These are phyloP conservation scores for Bacterosira constricta DNA, from an alignment of 108 stramenopile genomes.

Conservation along the genomic window DNA sequence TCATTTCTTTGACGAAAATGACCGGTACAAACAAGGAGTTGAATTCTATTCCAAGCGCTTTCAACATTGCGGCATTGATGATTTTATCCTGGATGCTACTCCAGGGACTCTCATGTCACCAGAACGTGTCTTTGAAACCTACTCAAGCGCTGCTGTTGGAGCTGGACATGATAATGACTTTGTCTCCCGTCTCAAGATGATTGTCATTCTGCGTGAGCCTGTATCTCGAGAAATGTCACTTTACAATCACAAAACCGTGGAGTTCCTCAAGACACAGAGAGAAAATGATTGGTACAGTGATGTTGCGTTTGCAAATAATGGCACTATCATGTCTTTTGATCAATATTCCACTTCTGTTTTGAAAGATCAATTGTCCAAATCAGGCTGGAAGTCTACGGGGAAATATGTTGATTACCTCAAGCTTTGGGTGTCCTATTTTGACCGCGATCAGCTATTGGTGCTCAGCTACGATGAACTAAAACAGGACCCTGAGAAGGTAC, in stretches of 20 bases:
- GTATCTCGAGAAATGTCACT: slow-evolving; percentile 16
- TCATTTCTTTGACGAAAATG: slow-evolving; percentile 44
- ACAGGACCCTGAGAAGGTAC: not conserved
- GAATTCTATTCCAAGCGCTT: slow-evolving; percentile 47
- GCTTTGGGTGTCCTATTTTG: slow-evolving; percentile 16
- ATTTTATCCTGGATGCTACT: slow-evolving; percentile 25
- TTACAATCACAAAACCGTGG: slow-evolving; percentile 17
- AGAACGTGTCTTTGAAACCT: slow-evolving; percentile 12
- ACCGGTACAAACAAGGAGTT: slow-evolving; percentile 34
- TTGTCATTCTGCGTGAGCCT: slow-evolving; percentile 37
- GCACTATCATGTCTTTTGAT: slow-evolving; percentile 26
- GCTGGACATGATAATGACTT: not conserved
- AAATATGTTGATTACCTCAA: slow-evolving; percentile 22
- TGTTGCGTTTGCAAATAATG: slow-evolving; percentile 10
- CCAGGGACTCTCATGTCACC: slow-evolving; percentile 11
- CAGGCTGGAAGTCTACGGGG: not conserved
- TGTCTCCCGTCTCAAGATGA: slow-evolving; percentile 17
- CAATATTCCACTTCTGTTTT: slow-evolving; percentile 16
- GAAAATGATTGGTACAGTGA: slow-evolving; percentile 18
- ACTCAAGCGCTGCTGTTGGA: not conserved
- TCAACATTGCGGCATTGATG: slow-evolving; percentile 3
- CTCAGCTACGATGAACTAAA: slow-evolving; percentile 28
- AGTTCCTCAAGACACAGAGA: not conserved
- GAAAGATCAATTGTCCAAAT: not conserved
- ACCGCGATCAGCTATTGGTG: slow-evolving; percentile 19